Percentiles rank a stretch among this genome's conserved stretches.
Evolutionary conservation across 208 protist genomes (phyloP).

Genomic region (Ichthyophonus hoferi): DNA sequence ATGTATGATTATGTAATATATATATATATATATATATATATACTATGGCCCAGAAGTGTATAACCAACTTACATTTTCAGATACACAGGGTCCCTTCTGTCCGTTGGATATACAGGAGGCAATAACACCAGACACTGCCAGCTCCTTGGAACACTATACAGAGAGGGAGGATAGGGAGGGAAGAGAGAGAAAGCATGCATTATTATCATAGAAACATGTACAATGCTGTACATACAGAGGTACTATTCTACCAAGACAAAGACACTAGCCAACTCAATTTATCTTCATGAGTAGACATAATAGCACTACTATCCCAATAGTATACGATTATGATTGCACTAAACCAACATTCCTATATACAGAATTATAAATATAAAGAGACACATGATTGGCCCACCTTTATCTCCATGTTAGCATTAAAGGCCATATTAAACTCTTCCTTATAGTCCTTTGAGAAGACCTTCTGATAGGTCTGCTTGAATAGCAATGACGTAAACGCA

Average conservation of each 20-base stretch:
- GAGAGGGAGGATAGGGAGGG: no score
- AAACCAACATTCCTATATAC: neutral
- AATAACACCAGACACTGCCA: conserved; percentile 69
- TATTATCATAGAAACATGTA: no score
- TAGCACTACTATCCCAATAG: no score
- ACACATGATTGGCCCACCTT: neutral
- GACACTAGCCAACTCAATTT: no score
- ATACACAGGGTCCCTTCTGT: conserved; percentile 32
- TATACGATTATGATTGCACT: no score
- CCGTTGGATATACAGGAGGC: conserved; percentile 18
- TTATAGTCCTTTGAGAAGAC: conserved; percentile 63
- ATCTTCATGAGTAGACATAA: no score
- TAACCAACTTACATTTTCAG: conserved; percentile 45
- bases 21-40: no score
- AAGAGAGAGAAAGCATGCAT: no score
- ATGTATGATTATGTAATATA: no score
- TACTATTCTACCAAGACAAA: no score
- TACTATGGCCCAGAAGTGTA: no score
- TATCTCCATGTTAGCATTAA: conserved; percentile 87
- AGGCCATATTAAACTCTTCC: conserved; percentile 76
- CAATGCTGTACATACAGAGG: no score
- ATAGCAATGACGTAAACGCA: conserved; percentile 87
- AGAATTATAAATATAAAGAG: neutral
- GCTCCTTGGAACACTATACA: conserved; percentile 75
- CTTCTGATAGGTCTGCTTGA: conserved; percentile 82